A percentile compares a stretch with the other conserved stretches of the same genome.
Evolutionary conservation across 1,139 yeast genomes (phyloP).

Genomic region (Saccharomycopsis phalli): DNA sequence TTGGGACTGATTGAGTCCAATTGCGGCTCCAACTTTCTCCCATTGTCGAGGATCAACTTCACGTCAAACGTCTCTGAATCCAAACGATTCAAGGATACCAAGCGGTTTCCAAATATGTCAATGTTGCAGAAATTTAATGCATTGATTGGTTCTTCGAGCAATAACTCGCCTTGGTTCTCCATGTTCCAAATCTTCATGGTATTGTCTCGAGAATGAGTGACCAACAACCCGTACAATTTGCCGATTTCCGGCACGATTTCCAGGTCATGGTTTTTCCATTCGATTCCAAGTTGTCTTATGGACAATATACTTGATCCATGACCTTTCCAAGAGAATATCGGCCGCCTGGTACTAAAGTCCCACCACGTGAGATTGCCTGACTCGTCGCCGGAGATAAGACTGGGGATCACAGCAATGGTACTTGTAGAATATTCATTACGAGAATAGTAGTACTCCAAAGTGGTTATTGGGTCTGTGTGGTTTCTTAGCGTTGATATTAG

Average conservation of each 20-base stretch:
- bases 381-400: slow-evolving; percentile 30
- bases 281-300: slow-evolving; percentile 24
- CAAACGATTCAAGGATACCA: slow-evolving; percentile 9
- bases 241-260: background rate
- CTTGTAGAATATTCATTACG: slow-evolving; percentile 1
- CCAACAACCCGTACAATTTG: slow-evolving; percentile 10
- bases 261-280: slow-evolving; percentile 1
- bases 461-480: slow-evolving; percentile 10
- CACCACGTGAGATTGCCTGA: slow-evolving; percentile 35
- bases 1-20: slow-evolving; percentile 10
- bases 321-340: slow-evolving; percentile 33
- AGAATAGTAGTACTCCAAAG: slow-evolving; percentile 10
- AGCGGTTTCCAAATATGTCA: slow-evolving; percentile 5
- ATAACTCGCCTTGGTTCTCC: background rate
- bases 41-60: background rate
- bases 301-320: slow-evolving; percentile 33
- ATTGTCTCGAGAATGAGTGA: slow-evolving; percentile 19
- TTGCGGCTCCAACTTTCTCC: background rate
- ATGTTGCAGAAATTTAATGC: slow-evolving; percentile 19
- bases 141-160: slow-evolving; percentile 10
- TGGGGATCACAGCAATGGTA: slow-evolving; percentile 1
- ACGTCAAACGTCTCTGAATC: slow-evolving; percentile 16
- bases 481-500: slow-evolving; percentile 7
- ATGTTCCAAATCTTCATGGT: slow-evolving; percentile 17
- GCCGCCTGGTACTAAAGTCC: slow-evolving; percentile 30